Evolutionary conservation across 257 asterid genomes (phyloP), one percentile per base, ranked within the genome.

Genomic region (Rehmannia glutinosa): DNA sequence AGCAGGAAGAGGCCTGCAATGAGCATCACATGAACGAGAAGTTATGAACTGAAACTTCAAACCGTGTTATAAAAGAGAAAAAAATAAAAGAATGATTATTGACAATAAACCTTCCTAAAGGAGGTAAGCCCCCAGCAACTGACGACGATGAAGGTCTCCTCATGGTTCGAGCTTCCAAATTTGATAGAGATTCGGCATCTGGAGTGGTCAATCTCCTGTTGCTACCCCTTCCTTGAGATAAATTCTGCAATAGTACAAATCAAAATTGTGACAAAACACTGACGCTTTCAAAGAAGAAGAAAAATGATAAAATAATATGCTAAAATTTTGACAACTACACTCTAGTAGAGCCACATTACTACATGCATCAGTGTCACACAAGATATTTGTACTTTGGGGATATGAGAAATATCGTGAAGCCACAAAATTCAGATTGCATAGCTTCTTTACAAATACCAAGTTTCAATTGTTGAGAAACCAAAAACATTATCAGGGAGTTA

Each of bases 121-220:
- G 98, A 80, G 99, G 97, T 75, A 94, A 69, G 63, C 97, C 98
- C 64, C 99, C 98, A 16, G 84, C 97, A 72, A 89, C 89, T 49
- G 99, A 84, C 28, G 97, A 82, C 6, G 97, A 75, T 19, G 95
- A 79, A 65, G 96, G 84, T 76, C 90, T 84, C 78, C 96, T 84
- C 64, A 32, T 70, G 63, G 82, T 91, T 76, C 95, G 82, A 67
- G 80, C 50, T 33, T 93, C 99, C 66, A 81, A 17, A 76, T 67
- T 83, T 60, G 95, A 59, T 43, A 90, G 63, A 51, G 92, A 69
- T 30, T 90, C 97, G 4, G 76, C 66, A 52, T 90, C 95, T 25
- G 87, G 70, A 53, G 77, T 69, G 57, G 81, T 62, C 70, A 75
- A 60, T 83, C 96, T 90, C 82, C 96, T 86, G 52, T 79, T 89